Evolutionary conservation across 768 basidiomycete genomes (phyloP).

Genomic region (Boletellus ananiceps): DNA sequence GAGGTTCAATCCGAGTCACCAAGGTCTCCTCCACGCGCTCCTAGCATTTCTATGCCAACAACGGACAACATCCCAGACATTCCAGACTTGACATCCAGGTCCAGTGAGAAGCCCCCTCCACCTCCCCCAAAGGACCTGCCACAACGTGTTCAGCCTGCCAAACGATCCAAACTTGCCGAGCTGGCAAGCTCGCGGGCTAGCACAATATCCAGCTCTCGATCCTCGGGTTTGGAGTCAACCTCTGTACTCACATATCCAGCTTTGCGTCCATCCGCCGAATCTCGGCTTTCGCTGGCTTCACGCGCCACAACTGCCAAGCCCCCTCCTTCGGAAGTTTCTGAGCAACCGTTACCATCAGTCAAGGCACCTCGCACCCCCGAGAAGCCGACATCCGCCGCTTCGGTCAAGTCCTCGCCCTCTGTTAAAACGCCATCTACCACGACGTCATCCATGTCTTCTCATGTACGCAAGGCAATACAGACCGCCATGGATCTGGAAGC

Average conservation of each 20-base stretch:
- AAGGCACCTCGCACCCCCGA: conserved; percentile 25
- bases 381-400: conserved; percentile 12
- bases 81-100: conserved; percentile 48
- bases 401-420: conserved; percentile 26
- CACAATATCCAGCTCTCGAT: conserved; percentile 47
- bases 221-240: conserved; percentile 49
- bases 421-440: conserved; percentile 26
- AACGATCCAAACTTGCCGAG: conserved; percentile 64
- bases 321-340: conserved; percentile 18
- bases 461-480: conserved; percentile 61
- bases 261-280: conserved; percentile 64
- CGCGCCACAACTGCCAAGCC: conserved; percentile 17
- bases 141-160: conserved; percentile 25
- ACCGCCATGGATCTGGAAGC: conserved; percentile 63
- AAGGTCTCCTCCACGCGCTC: conserved; percentile 35
- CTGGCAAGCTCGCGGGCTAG: conserved; percentile 64
- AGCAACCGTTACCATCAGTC: conserved; percentile 7
- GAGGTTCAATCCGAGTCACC: conserved; percentile 30
- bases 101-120: conserved; percentile 30
- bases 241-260: conserved; percentile 70
- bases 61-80: conserved; percentile 53
- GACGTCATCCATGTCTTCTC: conserved; percentile 51
- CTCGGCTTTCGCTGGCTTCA: conserved; percentile 34
- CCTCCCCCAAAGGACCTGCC: conserved; percentile 21
- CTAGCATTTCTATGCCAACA: conserved; percentile 43